These are phyloP conservation scores for Fusarium nygamai DNA, from an alignment of 2,329 filamentous ascomycete species.

Conservation along the genomic window DNA sequence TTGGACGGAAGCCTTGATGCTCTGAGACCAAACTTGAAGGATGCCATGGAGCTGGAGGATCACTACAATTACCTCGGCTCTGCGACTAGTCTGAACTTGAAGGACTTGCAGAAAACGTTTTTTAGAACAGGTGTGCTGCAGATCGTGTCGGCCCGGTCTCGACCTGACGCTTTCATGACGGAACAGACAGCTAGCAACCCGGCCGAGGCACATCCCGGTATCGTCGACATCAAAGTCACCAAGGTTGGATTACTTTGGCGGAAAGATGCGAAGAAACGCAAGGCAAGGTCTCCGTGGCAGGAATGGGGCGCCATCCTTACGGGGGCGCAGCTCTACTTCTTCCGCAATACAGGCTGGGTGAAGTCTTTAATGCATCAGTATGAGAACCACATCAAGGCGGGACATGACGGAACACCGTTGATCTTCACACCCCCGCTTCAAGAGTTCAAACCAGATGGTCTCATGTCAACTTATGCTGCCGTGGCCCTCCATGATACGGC, in stretches of 20 bases:
- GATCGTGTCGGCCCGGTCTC: constrained; percentile 91
- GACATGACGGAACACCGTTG: constrained; percentile 78
- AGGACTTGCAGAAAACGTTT: constrained; percentile 86
- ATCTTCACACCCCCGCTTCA: constrained; percentile 91
- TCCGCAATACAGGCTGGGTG: constrained; percentile 91
- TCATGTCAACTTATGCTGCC: constrained; percentile 93
- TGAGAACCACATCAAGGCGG: constrained; percentile 81
- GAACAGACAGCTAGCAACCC: constrained; percentile 87
- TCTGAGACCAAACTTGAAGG: constrained; percentile 84
- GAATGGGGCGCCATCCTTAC: constrained; percentile 98
- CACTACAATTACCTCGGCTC: constrained; percentile 89
- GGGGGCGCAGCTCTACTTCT: constrained; percentile 96
- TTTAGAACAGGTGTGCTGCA: constrained; percentile 92
- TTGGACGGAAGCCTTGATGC: constrained; percentile 87
- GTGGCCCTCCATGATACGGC: constrained; percentile 86
- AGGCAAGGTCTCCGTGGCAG: constrained; percentile 94
- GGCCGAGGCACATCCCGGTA: constrained; percentile 85
- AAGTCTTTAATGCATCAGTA: constrained; percentile 91
- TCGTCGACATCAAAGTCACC: constrained; percentile 97
- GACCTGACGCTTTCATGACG: constrained; percentile 94
- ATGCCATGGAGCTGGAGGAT: constrained; percentile 93
- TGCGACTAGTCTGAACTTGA: constrained; percentile 77
- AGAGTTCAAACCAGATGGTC: constrained; percentile 91
- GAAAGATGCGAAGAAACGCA: constrained; percentile 93
- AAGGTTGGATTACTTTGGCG: constrained; percentile 96